These are phyloP conservation scores for Talaromyces sp. DNA, from an alignment of 2,329 filamentous ascomycete genomes.

Conservation along the genomic window DNA sequence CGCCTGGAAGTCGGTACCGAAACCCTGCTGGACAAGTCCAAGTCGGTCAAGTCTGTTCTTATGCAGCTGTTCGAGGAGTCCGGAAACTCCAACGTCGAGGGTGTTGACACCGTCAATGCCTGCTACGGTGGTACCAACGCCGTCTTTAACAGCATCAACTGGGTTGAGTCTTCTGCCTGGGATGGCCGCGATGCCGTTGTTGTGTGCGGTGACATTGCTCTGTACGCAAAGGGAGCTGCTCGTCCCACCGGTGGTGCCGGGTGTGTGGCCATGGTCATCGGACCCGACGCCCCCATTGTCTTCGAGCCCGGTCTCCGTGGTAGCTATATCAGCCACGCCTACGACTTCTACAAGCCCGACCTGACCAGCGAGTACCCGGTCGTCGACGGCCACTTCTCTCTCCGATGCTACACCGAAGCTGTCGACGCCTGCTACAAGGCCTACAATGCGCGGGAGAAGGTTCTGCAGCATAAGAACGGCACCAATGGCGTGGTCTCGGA, in stretches of 20 bases:
- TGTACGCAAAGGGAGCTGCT: slow-evolving; percentile 78
- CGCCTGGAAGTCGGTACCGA: slow-evolving; percentile 81
- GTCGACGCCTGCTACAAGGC: slow-evolving; percentile 76
- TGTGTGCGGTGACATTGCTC: slow-evolving; percentile 74
- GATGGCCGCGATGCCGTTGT: slow-evolving; percentile 78
- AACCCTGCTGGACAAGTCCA: slow-evolving; percentile 83
- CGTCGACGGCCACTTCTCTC: slow-evolving; percentile 77
- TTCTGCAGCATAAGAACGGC: slow-evolving; percentile 46
- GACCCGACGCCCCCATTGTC: slow-evolving; percentile 70
- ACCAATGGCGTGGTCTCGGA: slow-evolving; percentile 43
- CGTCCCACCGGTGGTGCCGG: slow-evolving; percentile 77
- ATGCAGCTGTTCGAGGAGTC: slow-evolving; percentile 72
- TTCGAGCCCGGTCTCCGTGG: slow-evolving; percentile 74
- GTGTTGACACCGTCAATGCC: slow-evolving; percentile 76
- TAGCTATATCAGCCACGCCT: slow-evolving; percentile 76
- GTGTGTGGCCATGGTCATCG: slow-evolving; percentile 71
- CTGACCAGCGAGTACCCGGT: slow-evolving; percentile 81
- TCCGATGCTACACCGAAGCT: slow-evolving; percentile 75
- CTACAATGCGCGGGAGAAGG: slow-evolving; percentile 68
- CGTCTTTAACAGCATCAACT: slow-evolving; percentile 77
- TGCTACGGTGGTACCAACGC: slow-evolving; percentile 86
- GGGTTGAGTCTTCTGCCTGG: slow-evolving; percentile 82
- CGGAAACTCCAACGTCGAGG: slow-evolving; percentile 78
- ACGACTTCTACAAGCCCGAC: slow-evolving; percentile 89
- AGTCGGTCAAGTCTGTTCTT: slow-evolving; percentile 81